Evolutionary conservation across 805 yeast genomes (phyloP).

Genomic region (Torulaspora quercuum): DNA sequence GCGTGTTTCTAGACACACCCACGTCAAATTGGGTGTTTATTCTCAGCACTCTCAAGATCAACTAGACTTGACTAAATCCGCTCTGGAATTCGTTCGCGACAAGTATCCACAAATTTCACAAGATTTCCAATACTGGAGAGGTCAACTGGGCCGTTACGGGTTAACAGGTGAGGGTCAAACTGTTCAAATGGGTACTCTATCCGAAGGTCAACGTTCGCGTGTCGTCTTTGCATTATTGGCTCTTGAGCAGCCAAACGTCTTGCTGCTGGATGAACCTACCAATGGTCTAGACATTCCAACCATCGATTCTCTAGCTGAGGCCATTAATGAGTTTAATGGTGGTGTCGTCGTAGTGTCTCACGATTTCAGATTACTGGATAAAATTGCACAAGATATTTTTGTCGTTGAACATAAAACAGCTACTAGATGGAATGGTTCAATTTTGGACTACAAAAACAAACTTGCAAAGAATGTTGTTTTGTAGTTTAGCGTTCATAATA

Average conservation of each 20-base stretch:
- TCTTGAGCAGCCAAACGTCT: conserved; percentile 89
- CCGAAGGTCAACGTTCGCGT: conserved; percentile 99
- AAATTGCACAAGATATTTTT: conserved; percentile 94
- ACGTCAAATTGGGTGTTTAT: conserved; percentile 96
- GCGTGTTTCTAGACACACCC: conserved; percentile 95
- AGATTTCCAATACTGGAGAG: conserved; percentile 98
- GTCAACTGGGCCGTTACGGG: conserved; percentile 96
- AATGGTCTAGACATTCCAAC: conserved; percentile 98
- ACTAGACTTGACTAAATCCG: conserved; percentile 90
- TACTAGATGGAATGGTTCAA: conserved; percentile 92
- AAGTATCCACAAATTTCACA: conserved; percentile 86
- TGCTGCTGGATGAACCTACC: conserved; percentile 97
- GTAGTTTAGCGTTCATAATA: conserved; percentile 32
- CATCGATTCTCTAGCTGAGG: conserved; percentile 95
- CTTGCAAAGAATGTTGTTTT: conserved; percentile 88
- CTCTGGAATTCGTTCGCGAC: conserved; percentile 95
- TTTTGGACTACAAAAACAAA: conserved; percentile 87
- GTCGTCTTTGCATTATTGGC: conserved; percentile 97
- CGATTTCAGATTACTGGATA: conserved; percentile 96
- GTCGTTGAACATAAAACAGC: conserved; percentile 96
- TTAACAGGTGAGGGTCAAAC: conserved; percentile 99
- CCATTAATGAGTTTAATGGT: conserved; percentile 90
- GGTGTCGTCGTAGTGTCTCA: conserved; percentile 98
- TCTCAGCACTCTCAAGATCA: conserved; percentile 99
- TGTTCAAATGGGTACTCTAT: conserved; percentile 95